Evolutionary conservation across 768 basidiomycete species (phyloP).

Genomic region (Rhizopogon vulgaris): DNA sequence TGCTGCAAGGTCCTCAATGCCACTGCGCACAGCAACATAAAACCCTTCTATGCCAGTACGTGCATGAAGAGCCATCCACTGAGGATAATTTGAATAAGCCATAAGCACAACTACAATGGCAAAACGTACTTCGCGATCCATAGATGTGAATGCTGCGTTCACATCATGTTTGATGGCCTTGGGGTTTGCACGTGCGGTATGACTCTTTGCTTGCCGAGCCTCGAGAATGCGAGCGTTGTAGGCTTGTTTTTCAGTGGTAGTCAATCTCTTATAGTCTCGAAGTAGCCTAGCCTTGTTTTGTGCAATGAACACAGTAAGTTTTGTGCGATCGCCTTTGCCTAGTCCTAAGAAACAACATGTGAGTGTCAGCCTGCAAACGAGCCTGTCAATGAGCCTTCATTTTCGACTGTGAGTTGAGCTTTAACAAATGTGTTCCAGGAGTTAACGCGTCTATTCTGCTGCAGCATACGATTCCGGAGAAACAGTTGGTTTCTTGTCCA

Average conservation of each 20-base stretch:
- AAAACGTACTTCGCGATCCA: conserved; percentile 5
- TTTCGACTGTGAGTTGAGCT: not conserved
- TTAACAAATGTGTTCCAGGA: not conserved
- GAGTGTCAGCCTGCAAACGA: not conserved
- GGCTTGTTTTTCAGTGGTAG: not conserved
- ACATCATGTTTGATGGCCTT: not conserved
- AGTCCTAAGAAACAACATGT: not conserved
- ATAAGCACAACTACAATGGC: not conserved
- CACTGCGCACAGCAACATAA: not conserved
- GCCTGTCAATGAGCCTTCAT: not conserved
- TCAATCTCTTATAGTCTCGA: not conserved
- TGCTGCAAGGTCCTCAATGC: conserved; percentile 1
- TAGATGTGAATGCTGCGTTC: not conserved
- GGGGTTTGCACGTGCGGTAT: not conserved
- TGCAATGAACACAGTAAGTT: not conserved
- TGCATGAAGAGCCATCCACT: conserved; percentile 3
- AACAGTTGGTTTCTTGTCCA: not conserved
- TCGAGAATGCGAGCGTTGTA: not conserved
- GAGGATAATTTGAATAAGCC: not conserved
- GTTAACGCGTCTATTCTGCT: not conserved
- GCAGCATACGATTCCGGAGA: not conserved
- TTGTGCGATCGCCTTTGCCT: not conserved
- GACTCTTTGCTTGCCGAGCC: not conserved
- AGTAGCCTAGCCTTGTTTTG: not conserved
- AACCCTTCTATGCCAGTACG: conserved; percentile 5